Conservation (phyloP, 2,329 filamentous ascomycete genomes). For the Cercospora sojina region DNA sequence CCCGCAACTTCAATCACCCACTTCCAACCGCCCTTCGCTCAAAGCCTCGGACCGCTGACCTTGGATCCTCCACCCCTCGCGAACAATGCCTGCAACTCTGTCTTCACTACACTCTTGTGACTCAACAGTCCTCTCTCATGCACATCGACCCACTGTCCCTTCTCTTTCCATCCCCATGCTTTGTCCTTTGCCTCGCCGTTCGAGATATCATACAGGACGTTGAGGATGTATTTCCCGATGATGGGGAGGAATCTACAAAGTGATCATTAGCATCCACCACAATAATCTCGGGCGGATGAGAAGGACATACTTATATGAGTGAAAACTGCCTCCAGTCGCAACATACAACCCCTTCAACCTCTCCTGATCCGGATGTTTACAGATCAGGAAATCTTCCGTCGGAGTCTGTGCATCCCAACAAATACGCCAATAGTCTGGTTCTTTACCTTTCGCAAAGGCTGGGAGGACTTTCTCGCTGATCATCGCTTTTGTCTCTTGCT, state of each 20-base stretch:
- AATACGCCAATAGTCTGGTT: slow-evolving; percentile 46
- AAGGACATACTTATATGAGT: slow-evolving; percentile 43
- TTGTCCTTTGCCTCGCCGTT: slow-evolving; percentile 41
- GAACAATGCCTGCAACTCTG: slow-evolving; percentile 20
- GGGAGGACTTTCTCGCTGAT: slow-evolving; percentile 34
- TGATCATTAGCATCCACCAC: not conserved
- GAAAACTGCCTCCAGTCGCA: slow-evolving; percentile 63
- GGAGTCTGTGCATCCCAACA: slow-evolving; percentile 63
- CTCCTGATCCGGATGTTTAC: slow-evolving; percentile 49
- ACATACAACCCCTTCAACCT: slow-evolving; percentile 56
- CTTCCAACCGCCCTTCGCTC: too few relatives aligned
- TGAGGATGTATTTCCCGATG: slow-evolving; percentile 59
- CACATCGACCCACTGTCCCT: slow-evolving; percentile 22
- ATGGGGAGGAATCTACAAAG: slow-evolving; percentile 60
- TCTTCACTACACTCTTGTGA: slow-evolving; percentile 22
- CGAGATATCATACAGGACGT: slow-evolving; percentile 40
- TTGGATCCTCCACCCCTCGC: not conserved
- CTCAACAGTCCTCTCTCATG: slow-evolving; percentile 23
- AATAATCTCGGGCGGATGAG: not conserved
- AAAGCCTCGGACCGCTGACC: slow-evolving; percentile 8
- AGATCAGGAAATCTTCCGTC: slow-evolving; percentile 62
- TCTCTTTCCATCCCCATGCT: slow-evolving; percentile 28
- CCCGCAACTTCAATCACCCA: too few relatives aligned
- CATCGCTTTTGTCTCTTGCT: slow-evolving; percentile 22
- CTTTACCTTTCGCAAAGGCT: slow-evolving; percentile 35